Base-by-base conservation (phyloP, 192 early-diverging fungal genomes). In the Podila horticola region DNA sequence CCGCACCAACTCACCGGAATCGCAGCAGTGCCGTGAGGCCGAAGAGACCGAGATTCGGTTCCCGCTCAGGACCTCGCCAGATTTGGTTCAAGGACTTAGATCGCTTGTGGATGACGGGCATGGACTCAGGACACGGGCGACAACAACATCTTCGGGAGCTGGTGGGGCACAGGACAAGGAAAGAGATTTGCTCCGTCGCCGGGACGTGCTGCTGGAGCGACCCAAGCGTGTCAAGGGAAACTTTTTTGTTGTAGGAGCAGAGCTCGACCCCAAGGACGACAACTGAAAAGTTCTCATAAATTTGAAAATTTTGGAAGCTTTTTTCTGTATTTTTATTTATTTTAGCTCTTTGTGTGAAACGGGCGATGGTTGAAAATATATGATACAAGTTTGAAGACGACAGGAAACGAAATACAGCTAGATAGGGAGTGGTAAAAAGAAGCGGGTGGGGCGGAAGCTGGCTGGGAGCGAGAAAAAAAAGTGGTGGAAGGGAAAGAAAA, bases 61-160 rank as follows among this genome's bases (percentile, higher is more conserved):
- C 19, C 59, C 59, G 24, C 59, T 29, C 49, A 65, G 48, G 48
- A 59, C 60, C 28, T 20, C 45, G 2, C 69, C 36, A 62, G 30
- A 55, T 3, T 13, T 64, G 1, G 60, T 79, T 5, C 65, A 71
- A 19, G 71, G 38, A 19, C 26, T 79, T 26, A 67, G 75, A 24
- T 81, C 77, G 1, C 48, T 81, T 65, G 77, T 81, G 4, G 77
- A 81, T 65, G 77, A 81, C 61, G 77, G 77, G 2, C 30, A 51
- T 5, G 77, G 77, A 2, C 29, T 81, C 7, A 51, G 55, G 22
- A 62, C 72, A 30, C 60, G 77, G 28, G 41, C 41, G 3, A 30
- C 29, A 20, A 30, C 30, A 20, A 30, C 30, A 30, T 38, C 22
- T 15, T 3, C 67, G 4, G 26, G 22, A 31, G 45, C 17, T 1